Base-by-base conservation (phyloP, 768 basidiomycete genomes). In the Serendipita vermifera region DNA sequence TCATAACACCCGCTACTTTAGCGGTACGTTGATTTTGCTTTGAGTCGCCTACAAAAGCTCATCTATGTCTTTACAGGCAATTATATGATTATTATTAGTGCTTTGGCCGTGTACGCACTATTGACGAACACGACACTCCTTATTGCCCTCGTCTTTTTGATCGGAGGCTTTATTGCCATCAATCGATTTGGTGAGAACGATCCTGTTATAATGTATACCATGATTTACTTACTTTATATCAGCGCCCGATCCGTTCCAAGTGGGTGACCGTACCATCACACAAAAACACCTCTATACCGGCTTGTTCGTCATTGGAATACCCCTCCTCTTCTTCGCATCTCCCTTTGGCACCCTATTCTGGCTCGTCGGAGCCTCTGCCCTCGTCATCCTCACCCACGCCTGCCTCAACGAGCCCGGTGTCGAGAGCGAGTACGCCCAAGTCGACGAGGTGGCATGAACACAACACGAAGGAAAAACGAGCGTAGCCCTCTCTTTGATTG, bases 241-340 rank as follows among this genome's bases (percentile, higher is more conserved):
- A 93, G 90, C 82, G 5, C 78, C 87, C 22, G 91, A 96, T 55
- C 85, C 91, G 29, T 75, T 89, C 56, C 84, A 94, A 64, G 70
- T 93, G 56, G 87, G 85, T 56, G 80, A 83, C 41, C 81, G 83
- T 60, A 77, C 82, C 57, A 73, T 97, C 61, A 93, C 91, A 6
- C 94, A 93, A 67, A 89, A 90, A 68, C 78, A 82, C 59, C 79
- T 94, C 46, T 98, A 96, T 73, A 84, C 77, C 36, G 81, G 70
- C 38, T 83, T 98, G 27, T 93, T 98, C 71, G 82, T 91, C 61
- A 84, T 96, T 64, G 93, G 93, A 43, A 75, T 96, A 54, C 91
- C 91, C 2, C 75, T 97, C 51, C 79, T 98, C 58, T 89, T 82
- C 80, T 70, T 78, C 65, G 71, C 85, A 4, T 82, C 82, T 27